Evolutionary conservation across 805 yeast genomes (phyloP).

Genomic region (Candida koratica): DNA sequence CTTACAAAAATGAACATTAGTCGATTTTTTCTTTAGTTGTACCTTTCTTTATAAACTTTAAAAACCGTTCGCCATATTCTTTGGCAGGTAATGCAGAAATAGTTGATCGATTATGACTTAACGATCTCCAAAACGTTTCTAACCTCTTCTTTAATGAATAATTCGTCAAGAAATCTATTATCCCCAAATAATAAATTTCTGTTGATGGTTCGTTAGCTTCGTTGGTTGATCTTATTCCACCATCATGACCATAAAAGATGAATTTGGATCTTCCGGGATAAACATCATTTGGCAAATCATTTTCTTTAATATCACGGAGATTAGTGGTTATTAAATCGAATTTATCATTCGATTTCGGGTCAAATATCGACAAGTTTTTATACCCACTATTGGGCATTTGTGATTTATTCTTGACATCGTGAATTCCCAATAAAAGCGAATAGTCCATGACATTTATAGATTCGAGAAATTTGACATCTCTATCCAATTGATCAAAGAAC

Average conservation of each 20-base stretch:
- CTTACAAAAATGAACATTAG: background rate
- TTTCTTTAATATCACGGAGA: conserved; percentile 40
- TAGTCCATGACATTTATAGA: conserved; percentile 91
- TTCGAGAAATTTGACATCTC: conserved; percentile 71
- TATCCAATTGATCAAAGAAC: conserved; percentile 65
- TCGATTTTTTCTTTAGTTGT: conserved; percentile 4
- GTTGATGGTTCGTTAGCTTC: conserved; percentile 55
- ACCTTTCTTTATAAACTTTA: conserved; percentile 52
- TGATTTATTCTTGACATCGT: conserved; percentile 58
- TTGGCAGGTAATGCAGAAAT: conserved; percentile 87
- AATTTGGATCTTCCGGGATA: conserved; percentile 48
- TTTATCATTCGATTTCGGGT: conserved; percentile 38
- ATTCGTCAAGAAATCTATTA: conserved; percentile 88
- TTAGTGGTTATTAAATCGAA: conserved; percentile 43
- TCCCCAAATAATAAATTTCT: conserved; percentile 83
- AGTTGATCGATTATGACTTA: conserved; percentile 62
- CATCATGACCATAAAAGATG: conserved; percentile 72
- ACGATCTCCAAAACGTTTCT: conserved; percentile 81
- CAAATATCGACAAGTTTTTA: conserved; percentile 40
- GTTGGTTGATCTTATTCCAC: conserved; percentile 77
- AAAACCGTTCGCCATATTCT: conserved; percentile 87
- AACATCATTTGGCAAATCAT: conserved; percentile 42
- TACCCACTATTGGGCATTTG: conserved; percentile 26
- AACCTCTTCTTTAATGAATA: conserved; percentile 68
- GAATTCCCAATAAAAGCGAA: conserved; percentile 83